Evolutionary conservation across 2,329 filamentous ascomycete species (phyloP), one percentile per base, ranked within the genome.

Genomic region (Xylaria sp.): DNA sequence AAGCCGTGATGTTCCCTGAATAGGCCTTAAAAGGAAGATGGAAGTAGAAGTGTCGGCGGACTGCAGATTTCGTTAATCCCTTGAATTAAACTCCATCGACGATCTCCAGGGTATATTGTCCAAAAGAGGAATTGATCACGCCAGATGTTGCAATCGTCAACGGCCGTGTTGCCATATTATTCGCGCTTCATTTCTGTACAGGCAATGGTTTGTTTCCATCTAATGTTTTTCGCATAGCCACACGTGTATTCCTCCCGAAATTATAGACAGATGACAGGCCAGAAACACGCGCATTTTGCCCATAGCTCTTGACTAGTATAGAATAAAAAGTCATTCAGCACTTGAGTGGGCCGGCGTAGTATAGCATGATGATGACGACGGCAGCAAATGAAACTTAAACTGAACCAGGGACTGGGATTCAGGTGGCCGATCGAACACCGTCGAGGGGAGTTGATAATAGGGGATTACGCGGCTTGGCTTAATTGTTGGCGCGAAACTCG

Each of bases 111-210:
- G 29, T 60, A 20, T 38, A 61, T 20, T 33, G 33, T 39, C 50
- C 45, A 10, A 63, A 65, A 61, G 45, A 53, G 61, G 49, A 65
- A 61, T 51, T 54, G 29, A 67, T 65, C 38, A 39, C 45, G 38
- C 39, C 11, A 50, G 6, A 67, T 65, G 61, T 65, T 67, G 65
- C 56, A 45, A 67, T 61, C 13, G 15, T 56, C 49, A 60, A 67
- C 17, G 29, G 27, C 20, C 15, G 55, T 65, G 65, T 65, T 65
- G 65, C 53, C 53, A 67, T 65, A 54, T 50, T 39, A 58, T 61
- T 47, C 33, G 54, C 44, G 50, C 44, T 44, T 54, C 60, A 25
- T 38, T 51, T 17, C 17, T 53, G 45, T 33, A 60, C 31, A 33
- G 51, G 59, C 53, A 38, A 47, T 13, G 50, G 61, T 45, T 39